Percentiles rank a stretch among this genome's conserved stretches.
These are phyloP conservation scores for Hamigera avellanea DNA, from an alignment of 495 filamentous ascomycete genomes.

Conservation along the genomic window DNA sequence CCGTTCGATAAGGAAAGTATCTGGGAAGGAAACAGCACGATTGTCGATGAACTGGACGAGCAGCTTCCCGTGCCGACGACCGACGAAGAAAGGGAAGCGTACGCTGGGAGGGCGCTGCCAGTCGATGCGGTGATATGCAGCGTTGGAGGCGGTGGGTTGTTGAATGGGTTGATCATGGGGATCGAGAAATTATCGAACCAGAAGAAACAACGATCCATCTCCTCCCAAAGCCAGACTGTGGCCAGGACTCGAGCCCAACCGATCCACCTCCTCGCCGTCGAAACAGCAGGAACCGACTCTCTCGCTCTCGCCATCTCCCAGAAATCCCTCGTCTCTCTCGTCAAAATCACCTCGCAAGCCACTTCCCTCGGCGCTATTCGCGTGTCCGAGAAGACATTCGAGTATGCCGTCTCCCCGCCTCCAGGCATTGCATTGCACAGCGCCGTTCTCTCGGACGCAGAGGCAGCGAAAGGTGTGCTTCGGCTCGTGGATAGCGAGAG, in stretches of 20 bases:
- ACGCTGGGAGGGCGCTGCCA: conserved; percentile 21
- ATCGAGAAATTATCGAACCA: conserved; percentile 37
- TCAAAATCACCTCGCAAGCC: conserved; percentile 70
- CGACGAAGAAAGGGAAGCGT: conserved; percentile 20
- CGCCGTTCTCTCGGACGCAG: conserved; percentile 62
- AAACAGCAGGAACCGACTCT: conserved; percentile 71
- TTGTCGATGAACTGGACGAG: conserved; percentile 60
- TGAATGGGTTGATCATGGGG: conserved; percentile 69
- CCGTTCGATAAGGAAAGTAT: conserved; percentile 83
- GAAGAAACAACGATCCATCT: conserved; percentile 8
- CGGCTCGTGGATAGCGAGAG: conserved; percentile 73
- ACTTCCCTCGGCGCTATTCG: conserved; percentile 63
- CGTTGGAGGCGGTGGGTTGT: conserved; percentile 81
- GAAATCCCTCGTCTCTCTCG: conserved; percentile 52
- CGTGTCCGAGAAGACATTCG: conserved; percentile 63
- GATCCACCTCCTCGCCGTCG: conserved; percentile 61
- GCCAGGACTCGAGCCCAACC: conserved; percentile 8
- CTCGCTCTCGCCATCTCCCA: conserved; percentile 48
- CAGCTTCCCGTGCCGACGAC: conserved; percentile 37
- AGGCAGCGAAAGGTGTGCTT: conserved; percentile 67
- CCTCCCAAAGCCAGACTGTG: neutral
- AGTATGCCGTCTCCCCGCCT: conserved; percentile 39
- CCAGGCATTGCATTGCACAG: conserved; percentile 43
- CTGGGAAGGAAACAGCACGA: conserved; percentile 66
- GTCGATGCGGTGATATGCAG: conserved; percentile 67